Percentiles rank a stretch among this genome's conserved stretches.
Evolutionary conservation across 169 alveolate species (phyloP).

Genomic region (Sarcocystis neurona): DNA sequence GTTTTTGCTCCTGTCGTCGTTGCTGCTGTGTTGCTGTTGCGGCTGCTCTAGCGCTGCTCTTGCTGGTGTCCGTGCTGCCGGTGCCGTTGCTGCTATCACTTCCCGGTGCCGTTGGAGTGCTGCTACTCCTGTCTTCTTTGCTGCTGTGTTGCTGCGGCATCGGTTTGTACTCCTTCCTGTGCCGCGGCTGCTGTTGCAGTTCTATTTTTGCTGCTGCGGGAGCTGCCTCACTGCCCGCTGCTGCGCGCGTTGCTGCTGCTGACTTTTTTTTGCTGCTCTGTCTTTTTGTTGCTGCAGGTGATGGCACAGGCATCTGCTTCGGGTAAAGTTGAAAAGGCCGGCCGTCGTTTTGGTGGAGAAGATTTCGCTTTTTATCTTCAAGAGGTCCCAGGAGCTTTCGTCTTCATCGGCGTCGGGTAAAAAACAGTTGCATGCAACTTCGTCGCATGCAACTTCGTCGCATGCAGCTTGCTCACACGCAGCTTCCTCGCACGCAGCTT

Average conservation of each 20-base stretch:
- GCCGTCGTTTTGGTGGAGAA: conserved; percentile 57
- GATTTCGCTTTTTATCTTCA: conserved; percentile 62
- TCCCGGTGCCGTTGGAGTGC: too few species aligned
- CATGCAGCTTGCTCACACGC: too few species aligned
- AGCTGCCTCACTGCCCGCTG: too few species aligned
- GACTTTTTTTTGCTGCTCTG: neutral
- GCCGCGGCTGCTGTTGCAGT: too few species aligned
- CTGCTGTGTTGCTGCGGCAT: too few species aligned
- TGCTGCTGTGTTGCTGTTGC: neutral
- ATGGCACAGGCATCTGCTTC: conserved; percentile 8
- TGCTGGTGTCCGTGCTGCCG: too few species aligned
- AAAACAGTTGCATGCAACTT: neutral
- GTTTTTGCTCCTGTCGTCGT: neutral
- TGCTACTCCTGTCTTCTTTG: too few species aligned
- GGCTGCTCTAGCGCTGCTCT: neutral
- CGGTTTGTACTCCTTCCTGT: too few species aligned
- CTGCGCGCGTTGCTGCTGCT: neutral
- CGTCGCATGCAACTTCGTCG: neutral
- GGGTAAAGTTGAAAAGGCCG: conserved; percentile 14
- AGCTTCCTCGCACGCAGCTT: too few species aligned
- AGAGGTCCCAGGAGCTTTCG: conserved; percentile 53
- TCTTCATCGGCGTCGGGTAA: conserved; percentile 58
- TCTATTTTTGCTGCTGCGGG: too few species aligned
- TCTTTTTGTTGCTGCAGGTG: conserved; percentile 45
- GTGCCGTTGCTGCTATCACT: too few species aligned